phyloP scores from a whole-genome alignment of 495 filamentous ascomycete species.

The Elasticomyces elasticus region DNA sequence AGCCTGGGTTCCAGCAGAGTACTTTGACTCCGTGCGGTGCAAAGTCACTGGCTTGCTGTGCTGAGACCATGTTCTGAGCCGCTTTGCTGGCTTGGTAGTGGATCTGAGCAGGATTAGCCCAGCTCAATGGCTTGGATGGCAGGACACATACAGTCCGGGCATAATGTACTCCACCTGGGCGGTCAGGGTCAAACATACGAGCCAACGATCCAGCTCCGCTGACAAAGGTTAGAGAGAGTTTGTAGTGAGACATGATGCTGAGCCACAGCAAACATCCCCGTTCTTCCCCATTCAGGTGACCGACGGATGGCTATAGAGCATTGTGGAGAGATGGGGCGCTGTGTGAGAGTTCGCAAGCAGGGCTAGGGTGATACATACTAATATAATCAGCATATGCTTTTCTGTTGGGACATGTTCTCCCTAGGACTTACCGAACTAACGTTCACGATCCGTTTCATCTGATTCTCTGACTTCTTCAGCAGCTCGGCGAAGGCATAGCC shows the following conservation, averaged over 20 bases:
- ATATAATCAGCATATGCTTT: not conserved
- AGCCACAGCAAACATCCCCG: too few relatives aligned
- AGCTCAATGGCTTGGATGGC: not conserved
- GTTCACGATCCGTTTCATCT: conserved; percentile 24
- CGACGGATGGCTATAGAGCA: too few relatives aligned
- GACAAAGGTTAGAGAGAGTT: too few relatives aligned
- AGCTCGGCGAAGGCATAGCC: conserved; percentile 25
- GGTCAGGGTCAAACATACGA: too few relatives aligned
- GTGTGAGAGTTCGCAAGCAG: too few relatives aligned
- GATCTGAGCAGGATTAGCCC: not conserved
- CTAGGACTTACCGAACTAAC: conserved; percentile 26
- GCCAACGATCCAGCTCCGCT: too few relatives aligned
- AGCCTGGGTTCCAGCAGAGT: conserved; percentile 26
- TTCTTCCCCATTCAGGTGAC: too few relatives aligned
- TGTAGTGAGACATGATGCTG: too few relatives aligned
- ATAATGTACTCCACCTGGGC: too few relatives aligned
- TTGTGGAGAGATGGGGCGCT: not conserved
- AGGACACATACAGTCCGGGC: too few relatives aligned
- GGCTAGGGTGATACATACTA: not conserved
- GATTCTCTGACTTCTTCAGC: conserved; percentile 24
- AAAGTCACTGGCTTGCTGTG: conserved; percentile 10
- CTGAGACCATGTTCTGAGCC: conserved; percentile 28
- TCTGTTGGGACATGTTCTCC: not conserved
- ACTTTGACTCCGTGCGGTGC: conserved; percentile 23
- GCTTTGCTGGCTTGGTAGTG: conserved; percentile 28